Conservation (phyloP, 768 basidiomycete genomes). For the Pholiota molesta region DNA sequence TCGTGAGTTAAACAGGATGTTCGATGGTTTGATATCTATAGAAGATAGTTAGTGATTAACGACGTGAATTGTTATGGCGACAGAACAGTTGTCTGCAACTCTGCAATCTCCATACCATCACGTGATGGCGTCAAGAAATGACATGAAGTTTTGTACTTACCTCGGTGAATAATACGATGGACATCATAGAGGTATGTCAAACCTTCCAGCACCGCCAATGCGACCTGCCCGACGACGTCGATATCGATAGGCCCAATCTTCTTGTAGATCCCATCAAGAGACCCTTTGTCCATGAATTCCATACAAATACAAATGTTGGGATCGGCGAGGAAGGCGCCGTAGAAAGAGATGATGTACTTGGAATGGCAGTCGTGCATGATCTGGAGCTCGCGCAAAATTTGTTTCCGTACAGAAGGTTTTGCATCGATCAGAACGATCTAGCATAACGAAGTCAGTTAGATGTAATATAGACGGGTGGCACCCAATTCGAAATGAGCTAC, state of each 20-base stretch:
- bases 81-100: conserved; percentile 9
- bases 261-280: conserved; percentile 94
- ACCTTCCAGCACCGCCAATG: conserved; percentile 93
- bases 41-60: conserved; percentile 13
- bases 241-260: conserved; percentile 93
- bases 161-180: conserved; percentile 97
- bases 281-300: conserved; percentile 95
- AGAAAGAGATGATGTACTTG: conserved; percentile 94
- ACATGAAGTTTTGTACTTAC: conserved; percentile 48
- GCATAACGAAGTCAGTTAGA: conserved; percentile 6
- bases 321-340: conserved; percentile 94
- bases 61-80: conserved; percentile 27
- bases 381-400: conserved; percentile 95
- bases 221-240: conserved; percentile 90
- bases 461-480: not conserved
- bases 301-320: conserved; percentile 99
- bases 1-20: conserved; percentile 91
- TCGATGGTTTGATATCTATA: conserved; percentile 97
- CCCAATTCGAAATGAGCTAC: conserved; percentile 24
- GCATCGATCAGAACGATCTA: conserved; percentile 97
- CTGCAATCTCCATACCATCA: conserved; percentile 17
- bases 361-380: conserved; percentile 99
- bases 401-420: conserved; percentile 94
- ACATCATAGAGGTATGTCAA: conserved; percentile 97
- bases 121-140: conserved; percentile 22